Base-by-base conservation (phyloP, 768 basidiomycete genomes). In the Lanmaoa pseudosensibilis region DNA sequence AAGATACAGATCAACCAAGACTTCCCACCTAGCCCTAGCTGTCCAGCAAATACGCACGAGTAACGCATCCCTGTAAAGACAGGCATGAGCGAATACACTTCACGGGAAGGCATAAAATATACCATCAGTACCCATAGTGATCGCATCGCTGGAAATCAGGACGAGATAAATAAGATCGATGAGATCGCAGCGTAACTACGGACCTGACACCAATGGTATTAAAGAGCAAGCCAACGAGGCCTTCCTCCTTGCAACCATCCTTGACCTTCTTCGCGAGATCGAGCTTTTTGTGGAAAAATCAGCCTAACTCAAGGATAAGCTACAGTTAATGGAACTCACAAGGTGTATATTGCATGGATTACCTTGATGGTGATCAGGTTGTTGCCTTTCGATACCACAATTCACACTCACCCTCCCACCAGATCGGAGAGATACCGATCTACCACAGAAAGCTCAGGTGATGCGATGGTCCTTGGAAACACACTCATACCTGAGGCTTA, bases 91-190 rank as follows among this genome's bases (percentile, higher is more conserved):
- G 55, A 27, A 45, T 30, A 23, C 10, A 27, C 11, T 30, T 37
- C 40, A 51, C 9, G 56, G 30, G 25, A 45, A 44, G 32, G 3
- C 30, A 48, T 36, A 39, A 45, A n/a, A 62, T 80, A 66, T 75
- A 85, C 91, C 91, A 23, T 91, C 88, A 27, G 89, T 92, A 27
- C 88, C 90, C 90, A 93, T 92, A 15, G 92, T 92, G 46, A 94
- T 94, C 18, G 86, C 92, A 71, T 94, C 92, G 63, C 90, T 88
- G 39, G 27, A 47, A 38, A 55, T 43, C 23, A 18, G 47, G 27
- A 43, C 49, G 16, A 52, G 30, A 37, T 44, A 13, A 13, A 34
- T 23, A 37, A 44, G 44, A 15, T 46, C 32, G 15, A 50, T 5
- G 21, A 43, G 23, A 50, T 19, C 45, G 16, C 25, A 39, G 15